phyloP scores from a whole-genome alignment of 768 basidiomycete species.

The Pleurotus giganteus region DNA sequence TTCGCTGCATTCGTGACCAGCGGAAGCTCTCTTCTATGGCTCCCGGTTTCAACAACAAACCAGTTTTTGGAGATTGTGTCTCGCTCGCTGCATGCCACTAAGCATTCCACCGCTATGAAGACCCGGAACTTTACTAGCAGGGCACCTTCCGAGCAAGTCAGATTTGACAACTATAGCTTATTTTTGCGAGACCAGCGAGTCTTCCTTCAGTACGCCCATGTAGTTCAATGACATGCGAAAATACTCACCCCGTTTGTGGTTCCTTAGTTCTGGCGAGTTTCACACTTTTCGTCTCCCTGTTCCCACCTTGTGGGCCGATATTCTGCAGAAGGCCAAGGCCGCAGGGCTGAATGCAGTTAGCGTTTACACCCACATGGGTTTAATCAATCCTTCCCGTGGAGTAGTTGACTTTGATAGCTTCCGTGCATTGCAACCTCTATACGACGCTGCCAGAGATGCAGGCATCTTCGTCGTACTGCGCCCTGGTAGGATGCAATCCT shows the following conservation, averaged over 20 bases:
- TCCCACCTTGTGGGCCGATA: constrained; percentile 77
- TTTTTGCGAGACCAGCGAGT: constrained; percentile 66
- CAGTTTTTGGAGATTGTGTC: not conserved
- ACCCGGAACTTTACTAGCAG: not conserved
- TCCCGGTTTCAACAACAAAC: not conserved
- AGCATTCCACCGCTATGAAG: too few species aligned
- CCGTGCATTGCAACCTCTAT: constrained; percentile 67
- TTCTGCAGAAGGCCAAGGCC: constrained; percentile 79
- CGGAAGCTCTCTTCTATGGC: not conserved
- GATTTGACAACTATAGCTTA: constrained; percentile 70
- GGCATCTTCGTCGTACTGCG: constrained; percentile 81
- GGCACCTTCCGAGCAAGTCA: constrained; percentile 25
- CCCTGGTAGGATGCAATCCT: constrained; percentile 49
- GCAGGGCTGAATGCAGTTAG: constrained; percentile 78
- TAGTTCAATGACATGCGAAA: too few species aligned
- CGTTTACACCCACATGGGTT: constrained; percentile 79
- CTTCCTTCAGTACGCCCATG: constrained; percentile 60
- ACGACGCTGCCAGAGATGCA: constrained; percentile 67
- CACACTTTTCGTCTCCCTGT: constrained; percentile 82
- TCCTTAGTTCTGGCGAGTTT: constrained; percentile 74
- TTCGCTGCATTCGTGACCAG: not conserved
- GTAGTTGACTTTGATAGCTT: constrained; percentile 73
- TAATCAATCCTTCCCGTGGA: constrained; percentile 72
- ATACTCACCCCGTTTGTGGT: not conserved
- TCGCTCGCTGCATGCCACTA: not conserved